A percentile compares a stretch with the other conserved stretches of the same genome.
Evolutionary conservation across 345 rosid genomes (phyloP).

Genomic region (Trapa incisa): DNA sequence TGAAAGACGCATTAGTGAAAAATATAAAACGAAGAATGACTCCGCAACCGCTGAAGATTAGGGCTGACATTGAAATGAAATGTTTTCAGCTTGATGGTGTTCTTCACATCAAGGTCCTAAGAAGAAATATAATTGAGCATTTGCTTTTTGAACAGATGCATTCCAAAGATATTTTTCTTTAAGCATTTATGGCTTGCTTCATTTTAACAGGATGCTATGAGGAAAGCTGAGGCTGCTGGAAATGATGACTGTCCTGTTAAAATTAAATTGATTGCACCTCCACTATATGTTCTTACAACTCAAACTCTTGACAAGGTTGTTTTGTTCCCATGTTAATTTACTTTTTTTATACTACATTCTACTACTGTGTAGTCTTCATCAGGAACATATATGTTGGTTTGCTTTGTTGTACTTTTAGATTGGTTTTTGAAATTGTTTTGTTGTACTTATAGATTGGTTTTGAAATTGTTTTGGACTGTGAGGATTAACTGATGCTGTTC

Average conservation of each 20-base stretch:
- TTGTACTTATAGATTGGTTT: no score
- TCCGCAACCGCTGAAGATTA: conserved; percentile 84
- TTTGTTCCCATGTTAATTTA: not conserved
- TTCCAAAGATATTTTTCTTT: no score
- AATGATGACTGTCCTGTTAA: conserved; percentile 88
- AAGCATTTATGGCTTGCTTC: conserved; percentile 37
- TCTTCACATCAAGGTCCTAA: conserved; percentile 75
- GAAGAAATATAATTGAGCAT: no score
- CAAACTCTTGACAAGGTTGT: conserved; percentile 94
- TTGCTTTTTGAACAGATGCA: not conserved
- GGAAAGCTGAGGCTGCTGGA: conserved; percentile 90
- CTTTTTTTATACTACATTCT: not conserved
- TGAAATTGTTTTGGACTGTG: no score
- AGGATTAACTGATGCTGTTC: no score
- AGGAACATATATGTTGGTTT: not conserved
- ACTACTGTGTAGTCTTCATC: not conserved
- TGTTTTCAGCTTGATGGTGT: conserved; percentile 98
- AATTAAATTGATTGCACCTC: conserved; percentile 93
- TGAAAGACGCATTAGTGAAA: conserved; percentile 72
- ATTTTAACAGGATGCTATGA: conserved; percentile 98
- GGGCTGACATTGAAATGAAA: conserved; percentile 92
- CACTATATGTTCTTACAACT: conserved; percentile 91
- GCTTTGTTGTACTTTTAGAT: not conserved
- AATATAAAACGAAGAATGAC: conserved; percentile 94
- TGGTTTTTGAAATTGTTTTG: no score